phyloP scores from a whole-genome alignment of 352 stramenopile species.

The Phytophthora ramorum region DNA sequence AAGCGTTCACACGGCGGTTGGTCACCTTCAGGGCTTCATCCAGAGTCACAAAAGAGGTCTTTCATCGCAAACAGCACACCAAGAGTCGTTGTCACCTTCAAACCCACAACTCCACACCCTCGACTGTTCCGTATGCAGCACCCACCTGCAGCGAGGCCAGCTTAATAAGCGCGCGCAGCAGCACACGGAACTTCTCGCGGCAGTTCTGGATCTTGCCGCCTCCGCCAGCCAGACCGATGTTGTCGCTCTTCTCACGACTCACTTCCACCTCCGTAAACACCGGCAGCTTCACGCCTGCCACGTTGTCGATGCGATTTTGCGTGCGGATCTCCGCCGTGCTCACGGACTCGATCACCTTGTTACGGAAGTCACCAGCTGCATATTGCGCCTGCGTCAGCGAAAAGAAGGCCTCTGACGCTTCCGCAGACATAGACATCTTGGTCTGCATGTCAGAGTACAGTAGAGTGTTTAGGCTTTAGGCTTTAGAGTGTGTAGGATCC shows the following conservation, averaged over 20 bases:
- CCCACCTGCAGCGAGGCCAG: constrained; percentile 85
- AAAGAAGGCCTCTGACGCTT: constrained; percentile 97
- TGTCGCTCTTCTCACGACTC: constrained; percentile 94
- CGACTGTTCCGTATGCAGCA: background rate
- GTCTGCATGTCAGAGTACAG: too few relatives aligned
- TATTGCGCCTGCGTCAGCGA: constrained; percentile 99
- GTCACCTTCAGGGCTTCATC: constrained; percentile 99
- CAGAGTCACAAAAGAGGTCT: constrained; percentile 99
- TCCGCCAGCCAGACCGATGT: constrained; percentile 95
- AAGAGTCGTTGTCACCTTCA: constrained; percentile 35
- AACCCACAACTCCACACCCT: background rate
- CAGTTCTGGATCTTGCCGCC: constrained; percentile 98
- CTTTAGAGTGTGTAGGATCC: too few relatives aligned
- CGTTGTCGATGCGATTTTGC: constrained; percentile 98
- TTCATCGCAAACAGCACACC: constrained; percentile 40
- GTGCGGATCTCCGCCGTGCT: constrained; percentile 96
- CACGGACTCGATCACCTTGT: constrained; percentile 97
- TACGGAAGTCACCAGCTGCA: constrained; percentile 96
- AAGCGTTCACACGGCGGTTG: constrained; percentile 98
- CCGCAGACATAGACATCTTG: constrained; percentile 86
- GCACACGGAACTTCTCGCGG: constrained; percentile 86
- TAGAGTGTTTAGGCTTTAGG: too few relatives aligned
- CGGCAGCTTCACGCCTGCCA: constrained; percentile 98
- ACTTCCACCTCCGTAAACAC: constrained; percentile 98
- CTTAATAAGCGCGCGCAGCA: constrained; percentile 89